Evolutionary conservation across 495 filamentous ascomycete genomes (phyloP).

Genomic region (Xylaria grammica): DNA sequence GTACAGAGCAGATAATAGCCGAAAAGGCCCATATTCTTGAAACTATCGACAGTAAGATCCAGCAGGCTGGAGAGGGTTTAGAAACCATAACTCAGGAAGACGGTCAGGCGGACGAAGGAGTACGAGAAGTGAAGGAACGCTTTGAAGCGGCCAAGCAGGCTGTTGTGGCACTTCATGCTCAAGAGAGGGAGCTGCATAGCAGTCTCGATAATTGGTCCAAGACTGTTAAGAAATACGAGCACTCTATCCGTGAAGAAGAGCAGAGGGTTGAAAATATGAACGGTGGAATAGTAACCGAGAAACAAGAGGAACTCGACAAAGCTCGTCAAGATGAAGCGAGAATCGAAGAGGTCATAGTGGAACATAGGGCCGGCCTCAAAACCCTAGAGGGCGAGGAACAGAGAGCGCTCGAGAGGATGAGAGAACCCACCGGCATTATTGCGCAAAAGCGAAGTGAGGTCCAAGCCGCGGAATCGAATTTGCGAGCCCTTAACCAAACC

Average conservation of each 20-base stretch:
- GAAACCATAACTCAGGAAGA: conserved; percentile 38
- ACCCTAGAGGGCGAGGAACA: conserved; percentile 32
- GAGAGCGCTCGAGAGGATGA: conserved; percentile 33
- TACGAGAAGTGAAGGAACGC: conserved; percentile 41
- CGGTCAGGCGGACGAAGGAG: conserved; percentile 43
- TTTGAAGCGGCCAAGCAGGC: conserved; percentile 39
- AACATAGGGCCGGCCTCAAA: conserved; percentile 38
- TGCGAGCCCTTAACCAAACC: conserved; percentile 38
- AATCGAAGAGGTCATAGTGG: conserved; percentile 42
- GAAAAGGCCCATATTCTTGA: conserved; percentile 37
- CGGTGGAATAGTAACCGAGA: conserved; percentile 51
- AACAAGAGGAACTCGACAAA: conserved; percentile 48
- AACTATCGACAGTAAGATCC: conserved; percentile 36
- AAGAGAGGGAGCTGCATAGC: conserved; percentile 54
- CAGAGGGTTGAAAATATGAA: conserved; percentile 58
- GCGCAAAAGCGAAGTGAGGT: conserved; percentile 53
- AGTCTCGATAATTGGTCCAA: conserved; percentile 40
- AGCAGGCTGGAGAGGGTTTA: conserved; percentile 31
- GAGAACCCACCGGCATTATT: conserved; percentile 45
- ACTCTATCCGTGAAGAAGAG: conserved; percentile 49
- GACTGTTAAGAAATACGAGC: conserved; percentile 42
- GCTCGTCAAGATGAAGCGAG: conserved; percentile 55
- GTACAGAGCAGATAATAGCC: conserved; percentile 29
- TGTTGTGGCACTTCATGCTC: conserved; percentile 41
- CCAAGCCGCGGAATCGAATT: conserved; percentile 50